A percentile compares a stretch with the other conserved stretches of the same genome.
Conservation (phyloP, 2,329 filamentous ascomycete species). For the Plenodomus biglobosus region DNA sequence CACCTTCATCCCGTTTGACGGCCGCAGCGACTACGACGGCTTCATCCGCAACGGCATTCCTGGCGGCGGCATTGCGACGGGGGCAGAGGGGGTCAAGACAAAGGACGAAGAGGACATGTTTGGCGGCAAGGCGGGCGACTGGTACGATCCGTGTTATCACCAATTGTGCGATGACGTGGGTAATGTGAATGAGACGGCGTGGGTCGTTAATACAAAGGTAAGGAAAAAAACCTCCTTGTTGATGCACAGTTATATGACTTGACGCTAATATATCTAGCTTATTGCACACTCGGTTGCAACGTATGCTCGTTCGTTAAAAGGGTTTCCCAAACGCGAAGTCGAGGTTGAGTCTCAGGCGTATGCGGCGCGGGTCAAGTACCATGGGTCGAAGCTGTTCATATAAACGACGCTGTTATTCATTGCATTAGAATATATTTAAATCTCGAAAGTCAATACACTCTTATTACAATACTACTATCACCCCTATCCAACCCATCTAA, state of each 20-base stretch:
- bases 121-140: constrained; percentile 44
- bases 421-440: no score
- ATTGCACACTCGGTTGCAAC: constrained; percentile 44
- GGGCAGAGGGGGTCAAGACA: constrained; percentile 47
- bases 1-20: constrained; percentile 45
- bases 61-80: constrained; percentile 46
- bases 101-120: constrained; percentile 41
- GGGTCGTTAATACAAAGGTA: constrained; percentile 44
- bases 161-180: constrained; percentile 43
- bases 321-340: constrained; percentile 36
- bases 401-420: no score
- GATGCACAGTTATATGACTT: no score
- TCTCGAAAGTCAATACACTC: no score
- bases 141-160: constrained; percentile 47
- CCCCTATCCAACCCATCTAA: no score
- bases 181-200: constrained; percentile 45
- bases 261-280: constrained; percentile 24
- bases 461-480: no score
- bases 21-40: constrained; percentile 47
- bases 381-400: constrained; percentile 40
- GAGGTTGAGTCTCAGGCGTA: constrained; percentile 23
- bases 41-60: constrained; percentile 47
- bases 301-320: constrained; percentile 39
- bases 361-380: constrained; percentile 29
- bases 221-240: no score